Conservation (phyloP, 805 yeast species). For the Candida michaelii region DNA sequence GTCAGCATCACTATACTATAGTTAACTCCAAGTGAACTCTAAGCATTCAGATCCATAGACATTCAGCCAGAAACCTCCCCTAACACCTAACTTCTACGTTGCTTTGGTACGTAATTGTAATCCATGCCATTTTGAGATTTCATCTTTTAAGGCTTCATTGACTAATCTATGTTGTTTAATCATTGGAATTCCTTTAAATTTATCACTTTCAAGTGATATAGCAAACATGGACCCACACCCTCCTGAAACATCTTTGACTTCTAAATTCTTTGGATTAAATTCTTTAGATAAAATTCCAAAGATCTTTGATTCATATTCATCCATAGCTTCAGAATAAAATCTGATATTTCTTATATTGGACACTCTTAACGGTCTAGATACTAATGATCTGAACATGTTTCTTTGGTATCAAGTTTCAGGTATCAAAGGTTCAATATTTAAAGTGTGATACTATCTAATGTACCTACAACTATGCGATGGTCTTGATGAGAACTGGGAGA, state of each 20-base stretch:
- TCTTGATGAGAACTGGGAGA: neutral
- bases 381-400: neutral
- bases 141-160: slow-evolving; percentile 76
- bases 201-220: slow-evolving; percentile 66
- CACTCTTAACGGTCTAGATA: neutral
- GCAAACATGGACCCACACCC: slow-evolving; percentile 99
- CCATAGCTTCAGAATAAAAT: slow-evolving; percentile 30
- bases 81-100: too few relatives aligned
- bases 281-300: slow-evolving; percentile 52
- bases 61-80: too few relatives aligned
- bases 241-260: slow-evolving; percentile 79
- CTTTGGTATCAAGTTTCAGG: neutral
- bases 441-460: neutral
- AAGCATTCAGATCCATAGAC: too few relatives aligned
- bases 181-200: slow-evolving; percentile 79
- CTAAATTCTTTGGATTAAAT: slow-evolving; percentile 60
- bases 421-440: too few relatives aligned
- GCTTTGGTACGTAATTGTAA: slow-evolving; percentile 74
- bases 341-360: neutral
- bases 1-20: too few relatives aligned
- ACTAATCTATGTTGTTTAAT: slow-evolving; percentile 92
- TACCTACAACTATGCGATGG: neutral
- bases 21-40: too few relatives aligned
- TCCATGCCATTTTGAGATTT: slow-evolving; percentile 93
- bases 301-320: slow-evolving; percentile 64